Base-by-base conservation (phyloP, 352 stramenopile species). In the Globisporangium rhizosaccharum region DNA sequence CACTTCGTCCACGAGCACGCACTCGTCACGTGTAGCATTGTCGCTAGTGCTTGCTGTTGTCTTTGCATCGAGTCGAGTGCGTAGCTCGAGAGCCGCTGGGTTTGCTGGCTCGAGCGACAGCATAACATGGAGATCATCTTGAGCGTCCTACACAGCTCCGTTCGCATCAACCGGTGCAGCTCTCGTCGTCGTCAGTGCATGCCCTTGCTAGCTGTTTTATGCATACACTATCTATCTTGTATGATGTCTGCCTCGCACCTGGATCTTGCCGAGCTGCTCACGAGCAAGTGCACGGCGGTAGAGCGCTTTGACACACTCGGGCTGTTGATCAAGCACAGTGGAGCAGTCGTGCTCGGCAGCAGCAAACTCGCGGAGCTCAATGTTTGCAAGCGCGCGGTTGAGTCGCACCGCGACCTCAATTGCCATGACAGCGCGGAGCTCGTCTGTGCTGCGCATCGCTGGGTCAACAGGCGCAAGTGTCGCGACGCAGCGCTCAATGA, bases 301-400 rank as follows among this genome's bases (percentile, higher is more conserved):
- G 7, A 92, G 71, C 0, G 90, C 92, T 69, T 98, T 98, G 36
- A 97, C 74, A 62, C 91, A 90, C 4, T 50, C 59, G 0, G 63
- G n/a, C 17, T 97, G 79, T 28, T 80, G 71, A 8, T 51, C 18
- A 7, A 98, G 63, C 15, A 83, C 89, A 3, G 65, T 62, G 5
- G 68, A 73, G 20, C 92, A 96, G 20, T 98, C 86, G 36, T 86
- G 58, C 33, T 90, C 83, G 10, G 77, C 80, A 3, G 33, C 15
- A 11, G 12, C 10, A 20, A 61, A 46, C 26, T 56, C 45, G 0
- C 56, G 30, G 20, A 63, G 63, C 52, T 89, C 72, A 25, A 89
- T 71, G 41, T 69, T 70, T 6, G 77, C 78, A 48, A 84, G 77
- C 10, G 83, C 77, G 12, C 83, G 75, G 56, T 92, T 92, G 20